phyloP scores from a whole-genome alignment of 2,329 filamentous ascomycete genomes.

The Dothideomycetes sp. region DNA sequence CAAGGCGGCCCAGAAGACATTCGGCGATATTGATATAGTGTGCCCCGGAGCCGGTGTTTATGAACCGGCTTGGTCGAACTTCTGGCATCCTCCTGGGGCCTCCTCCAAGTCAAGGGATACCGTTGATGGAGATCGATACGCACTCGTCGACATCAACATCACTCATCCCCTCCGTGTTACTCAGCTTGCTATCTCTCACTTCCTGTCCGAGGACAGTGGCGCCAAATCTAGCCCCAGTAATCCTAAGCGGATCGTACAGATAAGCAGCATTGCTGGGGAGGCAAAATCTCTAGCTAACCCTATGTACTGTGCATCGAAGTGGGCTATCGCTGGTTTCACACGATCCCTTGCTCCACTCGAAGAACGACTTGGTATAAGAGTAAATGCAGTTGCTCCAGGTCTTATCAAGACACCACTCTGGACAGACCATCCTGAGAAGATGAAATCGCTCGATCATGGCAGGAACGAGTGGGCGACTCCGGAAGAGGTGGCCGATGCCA shows the following conservation, averaged over 20 bases:
- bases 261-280: slow-evolving; percentile 38
- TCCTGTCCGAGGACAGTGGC: slow-evolving; percentile 28
- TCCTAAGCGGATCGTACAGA: slow-evolving; percentile 38
- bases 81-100: slow-evolving; percentile 39
- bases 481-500: slow-evolving; percentile 51
- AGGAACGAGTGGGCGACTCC: slow-evolving; percentile 48
- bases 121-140: slow-evolving; percentile 27
- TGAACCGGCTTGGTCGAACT: slow-evolving; percentile 40
- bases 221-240: slow-evolving; percentile 30
- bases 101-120: slow-evolving; percentile 25
- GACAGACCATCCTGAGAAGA: slow-evolving; percentile 53
- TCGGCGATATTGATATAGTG: slow-evolving; percentile 39
- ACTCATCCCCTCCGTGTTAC: slow-evolving; percentile 40
- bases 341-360: slow-evolving; percentile 44
- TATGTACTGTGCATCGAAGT: slow-evolving; percentile 38
- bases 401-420: slow-evolving; percentile 54
- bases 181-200: slow-evolving; percentile 39
- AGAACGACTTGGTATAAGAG: slow-evolving; percentile 41
- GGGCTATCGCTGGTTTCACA: slow-evolving; percentile 40
- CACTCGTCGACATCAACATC: slow-evolving; percentile 37
- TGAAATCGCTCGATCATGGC: slow-evolving; percentile 39
- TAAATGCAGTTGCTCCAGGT: slow-evolving; percentile 52
- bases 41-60: slow-evolving; percentile 42
- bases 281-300: slow-evolving; percentile 29
- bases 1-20: slow-evolving; percentile 38